Percentiles rank a stretch among this genome's conserved stretches.
These are phyloP conservation scores for Ceratobasidium sp. DNA, from an alignment of 1,284 basidiomycete species.

Conservation along the genomic window DNA sequence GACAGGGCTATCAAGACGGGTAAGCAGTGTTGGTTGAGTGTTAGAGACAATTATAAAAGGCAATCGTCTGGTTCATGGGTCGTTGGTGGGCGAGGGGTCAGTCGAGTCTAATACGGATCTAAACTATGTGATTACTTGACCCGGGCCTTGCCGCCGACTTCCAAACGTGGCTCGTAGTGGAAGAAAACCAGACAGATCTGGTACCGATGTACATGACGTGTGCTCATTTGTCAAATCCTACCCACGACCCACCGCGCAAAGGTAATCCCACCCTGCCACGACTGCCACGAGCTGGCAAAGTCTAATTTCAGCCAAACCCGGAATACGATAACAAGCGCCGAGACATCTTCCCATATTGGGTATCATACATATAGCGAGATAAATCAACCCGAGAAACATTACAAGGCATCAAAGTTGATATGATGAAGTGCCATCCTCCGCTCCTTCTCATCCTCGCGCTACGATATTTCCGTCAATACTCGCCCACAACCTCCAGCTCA, in stretches of 20 bases:
- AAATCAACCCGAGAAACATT: constrained; percentile 45
- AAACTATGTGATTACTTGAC: constrained; percentile 41
- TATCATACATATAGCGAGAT: constrained; percentile 7
- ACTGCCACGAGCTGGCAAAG: background rate
- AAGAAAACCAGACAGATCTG: constrained; percentile 31
- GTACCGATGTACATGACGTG: no score
- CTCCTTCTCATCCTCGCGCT: constrained; percentile 71
- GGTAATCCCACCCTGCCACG: background rate
- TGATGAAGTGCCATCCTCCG: constrained; percentile 87
- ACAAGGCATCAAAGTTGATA: constrained; percentile 97
- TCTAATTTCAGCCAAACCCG: background rate
- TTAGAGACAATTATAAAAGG: background rate
- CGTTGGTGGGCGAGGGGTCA: constrained; percentile 29
- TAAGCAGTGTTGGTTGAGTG: constrained; percentile 14
- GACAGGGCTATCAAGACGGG: background rate
- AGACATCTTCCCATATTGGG: background rate
- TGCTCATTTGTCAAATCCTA: background rate
- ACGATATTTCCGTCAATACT: background rate
- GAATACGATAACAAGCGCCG: no score
- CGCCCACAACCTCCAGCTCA: no score
- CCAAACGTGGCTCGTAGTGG: constrained; percentile 22
- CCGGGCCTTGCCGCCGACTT: constrained; percentile 29
- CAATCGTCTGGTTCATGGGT: background rate
- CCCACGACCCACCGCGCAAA: background rate
- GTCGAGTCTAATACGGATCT: constrained; percentile 22